A percentile compares a stretch with the other conserved stretches of the same genome.
Conservation (phyloP, 2,329 filamentous ascomycete genomes). For the Magnaporthiopsis rhizophila region DNA sequence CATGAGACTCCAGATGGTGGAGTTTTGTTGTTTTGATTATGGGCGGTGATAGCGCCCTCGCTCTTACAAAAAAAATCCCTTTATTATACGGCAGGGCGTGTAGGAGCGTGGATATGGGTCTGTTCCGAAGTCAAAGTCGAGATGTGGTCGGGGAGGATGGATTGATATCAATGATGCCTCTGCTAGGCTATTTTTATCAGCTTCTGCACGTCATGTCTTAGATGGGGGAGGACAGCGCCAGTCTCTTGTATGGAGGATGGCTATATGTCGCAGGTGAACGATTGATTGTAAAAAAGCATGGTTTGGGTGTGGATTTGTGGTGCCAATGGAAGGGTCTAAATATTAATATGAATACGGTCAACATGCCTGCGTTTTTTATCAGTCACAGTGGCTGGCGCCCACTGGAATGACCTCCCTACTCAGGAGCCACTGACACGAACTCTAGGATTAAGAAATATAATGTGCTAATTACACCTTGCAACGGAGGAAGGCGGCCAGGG, state of each 20-base stretch:
- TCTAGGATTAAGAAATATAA: no score
- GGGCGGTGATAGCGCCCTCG: background rate
- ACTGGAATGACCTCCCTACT: no score
- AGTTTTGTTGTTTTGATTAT: background rate
- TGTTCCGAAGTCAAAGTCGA: background rate
- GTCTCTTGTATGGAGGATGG: background rate
- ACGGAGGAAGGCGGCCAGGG: no score
- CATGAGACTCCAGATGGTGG: background rate
- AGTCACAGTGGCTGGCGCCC: no score
- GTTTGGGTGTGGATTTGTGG: background rate
- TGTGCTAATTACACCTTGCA: no score
- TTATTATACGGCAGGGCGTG: background rate
- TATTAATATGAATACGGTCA: background rate
- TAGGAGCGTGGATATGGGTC: background rate
- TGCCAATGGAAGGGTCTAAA: background rate
- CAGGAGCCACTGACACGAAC: no score
- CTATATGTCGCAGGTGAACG: background rate
- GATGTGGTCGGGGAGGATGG: background rate
- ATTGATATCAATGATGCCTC: background rate
- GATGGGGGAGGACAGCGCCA: background rate
- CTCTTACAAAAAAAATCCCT: background rate
- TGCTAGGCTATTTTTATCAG: background rate
- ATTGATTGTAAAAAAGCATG: background rate
- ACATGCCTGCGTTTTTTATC: background rate
- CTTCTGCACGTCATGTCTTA: background rate